These are phyloP conservation scores for Wallemia hederae DNA, from an alignment of 1,284 basidiomycete genomes.

Conservation along the genomic window DNA sequence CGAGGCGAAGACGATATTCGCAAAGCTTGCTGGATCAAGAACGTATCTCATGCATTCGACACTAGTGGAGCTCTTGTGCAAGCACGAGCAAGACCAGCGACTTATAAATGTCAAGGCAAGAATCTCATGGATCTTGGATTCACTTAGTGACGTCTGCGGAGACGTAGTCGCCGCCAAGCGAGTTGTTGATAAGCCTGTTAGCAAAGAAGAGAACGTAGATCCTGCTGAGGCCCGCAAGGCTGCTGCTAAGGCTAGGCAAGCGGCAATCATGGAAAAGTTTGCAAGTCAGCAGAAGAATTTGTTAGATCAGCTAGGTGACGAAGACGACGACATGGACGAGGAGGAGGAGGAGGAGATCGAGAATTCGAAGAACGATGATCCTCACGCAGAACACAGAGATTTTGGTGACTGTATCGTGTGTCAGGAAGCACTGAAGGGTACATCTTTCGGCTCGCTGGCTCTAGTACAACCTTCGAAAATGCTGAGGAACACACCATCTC, in stretches of 20 bases:
- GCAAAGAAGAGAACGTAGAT: constrained; percentile 20
- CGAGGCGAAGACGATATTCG: constrained; percentile 34
- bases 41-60: constrained; percentile 26
- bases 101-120: constrained; percentile 40
- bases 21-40: constrained; percentile 24
- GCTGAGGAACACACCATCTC: constrained; percentile 46
- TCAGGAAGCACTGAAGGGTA: constrained; percentile 59
- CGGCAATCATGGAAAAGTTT: constrained; percentile 73
- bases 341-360: constrained; percentile 23
- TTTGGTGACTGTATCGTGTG: constrained; percentile 91
- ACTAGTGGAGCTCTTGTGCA: constrained; percentile 39
- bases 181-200: constrained; percentile 16
- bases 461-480: constrained; percentile 67
- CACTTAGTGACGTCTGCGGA: constrained; percentile 32
- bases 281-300: constrained; percentile 68
- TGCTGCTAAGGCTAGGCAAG: constrained; percentile 56
- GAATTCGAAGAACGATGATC: constrained; percentile 22
- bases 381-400: constrained; percentile 21
- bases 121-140: constrained; percentile 39
- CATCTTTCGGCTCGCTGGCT: constrained; percentile 64
- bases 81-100: constrained; percentile 39
- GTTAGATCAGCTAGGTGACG: constrained; percentile 14
- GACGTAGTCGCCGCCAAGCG: constrained; percentile 9
- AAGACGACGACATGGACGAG: constrained; percentile 34
- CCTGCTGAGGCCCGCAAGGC: constrained; percentile 37